Evolutionary conservation across 2,329 filamentous ascomycete species (phyloP).

Genomic region (Penicillium freii): DNA sequence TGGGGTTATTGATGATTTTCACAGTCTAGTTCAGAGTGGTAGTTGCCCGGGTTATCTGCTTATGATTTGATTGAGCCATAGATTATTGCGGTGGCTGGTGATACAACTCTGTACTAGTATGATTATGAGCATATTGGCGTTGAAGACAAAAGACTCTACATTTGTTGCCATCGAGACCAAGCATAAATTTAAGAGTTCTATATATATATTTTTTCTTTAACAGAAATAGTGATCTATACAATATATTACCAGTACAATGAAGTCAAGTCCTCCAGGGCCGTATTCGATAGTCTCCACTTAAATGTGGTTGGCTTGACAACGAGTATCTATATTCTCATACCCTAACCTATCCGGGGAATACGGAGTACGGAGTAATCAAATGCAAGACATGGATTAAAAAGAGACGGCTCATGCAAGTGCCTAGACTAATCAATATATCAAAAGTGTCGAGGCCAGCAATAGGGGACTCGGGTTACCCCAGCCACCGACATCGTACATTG

Average conservation of each 20-base stretch:
- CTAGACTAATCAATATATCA: constrained; percentile 3
- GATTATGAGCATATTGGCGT: constrained; percentile 7
- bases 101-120: constrained; percentile 4
- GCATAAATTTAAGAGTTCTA: background rate
- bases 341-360: background rate
- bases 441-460: background rate
- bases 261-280: background rate
- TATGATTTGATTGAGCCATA: background rate
- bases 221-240: background rate
- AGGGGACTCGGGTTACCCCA: constrained; percentile 23
- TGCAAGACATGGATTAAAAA: constrained; percentile 23
- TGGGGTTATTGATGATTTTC: constrained; percentile 4
- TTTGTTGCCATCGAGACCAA: background rate
- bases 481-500: constrained; percentile 27
- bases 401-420: constrained; percentile 6
- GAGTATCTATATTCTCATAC: background rate
- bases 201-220: background rate
- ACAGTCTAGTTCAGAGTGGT: background rate
- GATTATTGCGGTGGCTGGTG: constrained; percentile 4
- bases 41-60: background rate
- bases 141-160: background rate
- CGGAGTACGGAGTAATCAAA: constrained; percentile 10
- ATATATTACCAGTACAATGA: background rate
- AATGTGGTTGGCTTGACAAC: constrained; percentile 6
- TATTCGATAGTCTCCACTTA: background rate